A percentile compares a stretch with the other conserved stretches of the same genome.
These are phyloP conservation scores for Populus deltoides DNA, from an alignment of 345 rosid species.

Conservation along the genomic window DNA sequence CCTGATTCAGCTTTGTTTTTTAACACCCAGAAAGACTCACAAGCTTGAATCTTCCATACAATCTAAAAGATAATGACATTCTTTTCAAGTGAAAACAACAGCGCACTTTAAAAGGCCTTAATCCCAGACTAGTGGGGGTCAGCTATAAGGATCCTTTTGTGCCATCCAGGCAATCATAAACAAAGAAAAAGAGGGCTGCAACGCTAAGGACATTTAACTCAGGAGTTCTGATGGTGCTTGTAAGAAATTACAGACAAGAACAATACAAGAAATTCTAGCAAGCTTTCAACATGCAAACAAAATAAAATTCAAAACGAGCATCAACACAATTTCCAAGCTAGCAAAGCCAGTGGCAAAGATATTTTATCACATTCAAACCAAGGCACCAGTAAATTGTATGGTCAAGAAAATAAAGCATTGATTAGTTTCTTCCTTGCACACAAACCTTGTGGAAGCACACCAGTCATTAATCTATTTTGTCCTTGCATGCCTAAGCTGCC, in stretches of 20 bases:
- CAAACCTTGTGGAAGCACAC: conserved; percentile 89
- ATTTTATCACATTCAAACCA: not conserved
- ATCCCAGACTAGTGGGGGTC: not conserved
- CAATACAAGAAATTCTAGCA: not conserved
- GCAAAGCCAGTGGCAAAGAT: not conserved
- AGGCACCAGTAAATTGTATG: not conserved
- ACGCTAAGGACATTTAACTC: not conserved
- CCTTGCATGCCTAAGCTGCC: conserved; percentile 78
- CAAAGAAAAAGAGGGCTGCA: not conserved
- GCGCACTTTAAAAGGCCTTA: not conserved
- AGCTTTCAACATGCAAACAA: not conserved
- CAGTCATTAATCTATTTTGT: conserved; percentile 82
- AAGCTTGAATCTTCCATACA: not conserved
- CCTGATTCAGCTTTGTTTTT: not conserved
- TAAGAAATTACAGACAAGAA: not conserved
- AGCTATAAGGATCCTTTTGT: not conserved
- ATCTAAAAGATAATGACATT: not conserved
- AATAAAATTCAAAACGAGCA: not conserved
- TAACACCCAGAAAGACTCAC: not conserved
- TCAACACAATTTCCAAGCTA: not conserved
- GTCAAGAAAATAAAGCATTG: not conserved
- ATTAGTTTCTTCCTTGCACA: not conserved
- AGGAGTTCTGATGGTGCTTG: not conserved
- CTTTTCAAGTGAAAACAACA: not conserved
- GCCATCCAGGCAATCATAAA: not conserved